phyloP scores from a whole-genome alignment of 805 yeast genomes.

The Yamadazyma akitaensis region DNA sequence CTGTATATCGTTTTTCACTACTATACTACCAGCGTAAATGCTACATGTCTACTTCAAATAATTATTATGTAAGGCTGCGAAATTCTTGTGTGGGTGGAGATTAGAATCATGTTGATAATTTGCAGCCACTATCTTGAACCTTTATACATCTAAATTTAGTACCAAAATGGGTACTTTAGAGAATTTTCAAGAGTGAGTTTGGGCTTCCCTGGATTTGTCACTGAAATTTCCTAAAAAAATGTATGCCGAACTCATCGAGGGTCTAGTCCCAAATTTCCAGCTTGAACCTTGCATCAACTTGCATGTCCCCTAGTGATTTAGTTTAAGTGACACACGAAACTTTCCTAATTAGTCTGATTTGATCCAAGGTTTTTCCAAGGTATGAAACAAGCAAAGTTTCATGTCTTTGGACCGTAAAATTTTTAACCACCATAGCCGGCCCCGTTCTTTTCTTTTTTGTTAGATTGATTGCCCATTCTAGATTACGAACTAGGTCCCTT shows the following conservation, averaged over 20 bases:
- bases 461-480: not conserved
- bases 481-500: not conserved
- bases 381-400: not conserved
- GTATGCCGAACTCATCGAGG: not conserved
- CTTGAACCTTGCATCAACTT: constrained; percentile 6
- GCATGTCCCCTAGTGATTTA: constrained; percentile 1
- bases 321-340: not conserved
- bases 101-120: not conserved
- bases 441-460: not conserved
- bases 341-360: constrained; percentile 4
- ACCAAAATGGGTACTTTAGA: not conserved
- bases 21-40: not conserved
- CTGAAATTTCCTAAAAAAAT: not conserved
- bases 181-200: not conserved
- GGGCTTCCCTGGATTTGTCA: not conserved
- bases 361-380: constrained; percentile 1
- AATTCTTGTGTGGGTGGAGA: not conserved
- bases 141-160: not conserved
- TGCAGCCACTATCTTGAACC: not conserved
- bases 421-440: not conserved
- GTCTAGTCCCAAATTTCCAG: not conserved
- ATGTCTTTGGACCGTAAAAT: not conserved
- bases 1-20: too few relatives aligned
- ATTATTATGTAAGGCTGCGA: not conserved
- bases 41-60: not conserved